Conservation (phyloP, 345 rosid genomes). For the Murraya paniculata region DNA sequence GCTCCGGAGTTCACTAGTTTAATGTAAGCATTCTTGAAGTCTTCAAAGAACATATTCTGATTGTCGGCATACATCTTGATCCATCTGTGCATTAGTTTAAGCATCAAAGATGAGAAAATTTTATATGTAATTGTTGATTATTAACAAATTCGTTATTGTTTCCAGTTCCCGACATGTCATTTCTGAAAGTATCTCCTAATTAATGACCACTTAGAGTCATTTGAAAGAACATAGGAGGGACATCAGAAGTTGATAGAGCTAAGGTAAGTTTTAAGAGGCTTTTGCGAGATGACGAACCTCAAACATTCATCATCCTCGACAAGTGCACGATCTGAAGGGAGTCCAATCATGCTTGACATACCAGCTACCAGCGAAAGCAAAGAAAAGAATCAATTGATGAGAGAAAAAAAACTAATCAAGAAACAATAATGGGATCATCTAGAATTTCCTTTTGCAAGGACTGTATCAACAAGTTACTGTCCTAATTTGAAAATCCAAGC, state of each 20-base stretch:
- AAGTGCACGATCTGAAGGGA: slow-evolving; percentile 86
- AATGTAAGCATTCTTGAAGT: slow-evolving; percentile 69
- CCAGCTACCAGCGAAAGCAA: slow-evolving; percentile 41
- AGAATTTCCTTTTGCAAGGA: not conserved
- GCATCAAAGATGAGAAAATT: not conserved
- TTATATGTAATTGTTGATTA: not conserved
- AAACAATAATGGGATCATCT: not conserved
- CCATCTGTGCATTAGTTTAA: slow-evolving; percentile 51
- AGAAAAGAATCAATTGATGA: not conserved
- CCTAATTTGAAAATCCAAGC: not conserved
- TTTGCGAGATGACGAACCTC: slow-evolving; percentile 44
- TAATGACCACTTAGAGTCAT: not conserved
- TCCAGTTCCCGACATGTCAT: not conserved
- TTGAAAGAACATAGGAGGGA: not conserved
- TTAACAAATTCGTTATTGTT: not conserved
- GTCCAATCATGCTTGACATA: slow-evolving; percentile 84
- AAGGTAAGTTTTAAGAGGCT: not conserved
- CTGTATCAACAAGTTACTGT: not conserved
- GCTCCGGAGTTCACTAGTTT: slow-evolving; percentile 84
- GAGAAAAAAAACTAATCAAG: not conserved
- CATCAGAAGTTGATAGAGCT: not conserved
- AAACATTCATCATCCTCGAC: slow-evolving; percentile 78
- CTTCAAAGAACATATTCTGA: slow-evolving; percentile 67
- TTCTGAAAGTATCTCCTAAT: not conserved
- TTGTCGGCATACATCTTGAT: slow-evolving; percentile 60